Conservation (phyloP, 768 basidiomycete genomes). For the Suillus brevipes region DNA sequence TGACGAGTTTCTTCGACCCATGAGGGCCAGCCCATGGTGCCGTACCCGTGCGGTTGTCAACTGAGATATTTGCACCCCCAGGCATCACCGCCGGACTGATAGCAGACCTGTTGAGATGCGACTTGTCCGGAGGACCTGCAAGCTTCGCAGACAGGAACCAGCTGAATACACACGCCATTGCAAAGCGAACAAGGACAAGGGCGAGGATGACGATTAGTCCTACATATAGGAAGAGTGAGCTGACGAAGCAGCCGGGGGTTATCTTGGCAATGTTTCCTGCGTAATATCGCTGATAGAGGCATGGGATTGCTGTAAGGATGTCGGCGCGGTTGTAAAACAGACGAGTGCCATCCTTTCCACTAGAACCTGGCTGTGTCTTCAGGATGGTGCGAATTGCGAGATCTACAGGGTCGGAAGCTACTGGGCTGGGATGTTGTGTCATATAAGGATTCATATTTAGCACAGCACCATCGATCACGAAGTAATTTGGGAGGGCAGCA, state of each 20-base stretch:
- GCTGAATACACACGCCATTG: constrained; percentile 95
- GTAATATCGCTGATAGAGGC: constrained; percentile 81
- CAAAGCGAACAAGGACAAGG: constrained; percentile 88
- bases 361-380: constrained; percentile 41
- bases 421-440: constrained; percentile 61
- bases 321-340: constrained; percentile 74
- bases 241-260: constrained; percentile 93
- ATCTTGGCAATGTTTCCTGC: constrained; percentile 97
- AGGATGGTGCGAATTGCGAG: constrained; percentile 77
- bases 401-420: constrained; percentile 80
- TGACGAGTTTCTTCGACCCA: constrained; percentile 51
- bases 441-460: constrained; percentile 92
- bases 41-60: constrained; percentile 88
- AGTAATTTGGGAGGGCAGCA: constrained; percentile 62
- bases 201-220: constrained; percentile 90
- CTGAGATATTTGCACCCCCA: constrained; percentile 90
- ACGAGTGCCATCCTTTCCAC: constrained; percentile 88
- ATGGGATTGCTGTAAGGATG: constrained; percentile 69
- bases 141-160: constrained; percentile 91
- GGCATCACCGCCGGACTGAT: constrained; percentile 97
- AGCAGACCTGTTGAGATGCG: constrained; percentile 74
- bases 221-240: constrained; percentile 83
- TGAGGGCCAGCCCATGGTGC: constrained; percentile 86
- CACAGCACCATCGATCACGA: constrained; percentile 92
- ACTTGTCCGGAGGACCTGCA: constrained; percentile 71